A percentile compares a stretch with the other conserved stretches of the same genome.
These are phyloP conservation scores for Sporothrix protearum DNA, from an alignment of 2,329 filamentous ascomycete species.

Conservation along the genomic window DNA sequence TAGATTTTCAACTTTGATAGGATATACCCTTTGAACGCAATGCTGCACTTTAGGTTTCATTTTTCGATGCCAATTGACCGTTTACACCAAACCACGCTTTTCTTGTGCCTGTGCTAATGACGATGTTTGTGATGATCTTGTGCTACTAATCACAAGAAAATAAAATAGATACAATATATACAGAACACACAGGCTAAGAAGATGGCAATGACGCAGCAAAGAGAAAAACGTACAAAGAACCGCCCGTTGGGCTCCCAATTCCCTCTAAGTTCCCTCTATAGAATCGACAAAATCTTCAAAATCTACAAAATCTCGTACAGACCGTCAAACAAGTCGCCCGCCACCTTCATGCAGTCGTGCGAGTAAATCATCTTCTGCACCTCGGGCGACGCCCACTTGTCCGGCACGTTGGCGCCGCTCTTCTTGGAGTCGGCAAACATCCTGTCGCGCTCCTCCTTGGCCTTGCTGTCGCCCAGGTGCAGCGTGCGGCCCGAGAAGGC, in stretches of 20 bases:
- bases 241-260: too few species aligned
- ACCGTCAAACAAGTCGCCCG: conserved; percentile 50
- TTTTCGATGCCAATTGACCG: too few species aligned
- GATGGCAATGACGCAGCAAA: background rate
- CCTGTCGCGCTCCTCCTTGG: conserved; percentile 56
- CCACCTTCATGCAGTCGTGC: conserved; percentile 57
- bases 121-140: background rate
- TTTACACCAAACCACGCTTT: background rate
- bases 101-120: background rate
- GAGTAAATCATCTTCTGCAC: conserved; percentile 64
- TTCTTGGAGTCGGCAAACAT: conserved; percentile 50
- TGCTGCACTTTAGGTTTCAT: too few species aligned
- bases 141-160: conserved; percentile 2
- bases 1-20: background rate
- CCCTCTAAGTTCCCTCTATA: background rate
- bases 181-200: conserved; percentile 1
- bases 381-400: conserved; percentile 69
- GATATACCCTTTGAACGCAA: background rate
- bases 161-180: background rate
- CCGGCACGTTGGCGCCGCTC: conserved; percentile 51
- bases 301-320: conserved; percentile 37
- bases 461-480: conserved; percentile 56
- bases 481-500: conserved; percentile 51
- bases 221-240: too few species aligned
- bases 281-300: too few species aligned